Evolutionary conservation across 1,139 yeast genomes (phyloP), one percentile per base, ranked within the genome.

Genomic region (Geotrichum reessii): DNA sequence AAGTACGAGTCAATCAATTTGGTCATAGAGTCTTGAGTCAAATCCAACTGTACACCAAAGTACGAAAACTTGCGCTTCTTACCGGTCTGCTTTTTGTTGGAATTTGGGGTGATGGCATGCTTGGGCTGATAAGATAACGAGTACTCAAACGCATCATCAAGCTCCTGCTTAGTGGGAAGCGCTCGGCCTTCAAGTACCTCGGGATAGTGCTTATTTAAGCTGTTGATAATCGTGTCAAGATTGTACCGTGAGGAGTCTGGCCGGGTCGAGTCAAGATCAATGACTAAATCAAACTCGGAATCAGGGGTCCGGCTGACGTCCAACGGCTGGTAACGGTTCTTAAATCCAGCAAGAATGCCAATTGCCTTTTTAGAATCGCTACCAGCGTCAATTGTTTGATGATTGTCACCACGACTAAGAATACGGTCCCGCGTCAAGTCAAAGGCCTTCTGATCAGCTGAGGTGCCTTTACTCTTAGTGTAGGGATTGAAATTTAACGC

Each of bases 351-450:
- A 87, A 92, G 83, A 37, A 93, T 84, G 14, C 78, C 81, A 22
- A 76, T 71, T 0, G 87, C 84, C 52, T 79, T 75, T 1, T 72
- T 71, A 6, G 80, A 81, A 62, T 82, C 80, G 0, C 77, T 69
- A 0, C 71, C 71, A 2, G 78, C 79, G 64, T 85, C 85, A 53
- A 95, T 87, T 0, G 95, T 82, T 70, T 91, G 97, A 69, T 95
- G 99, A 65, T 89, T 87, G 68, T 90, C 95, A 0, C 97, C 98
- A 65, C 99, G 78, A 0, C 69, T 68, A 5, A 78, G 58, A 0
- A 93, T 86, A 63, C 98, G 77, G 0, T 76, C 69, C 12, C 75
- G 72, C 0, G 97, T 88, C 0, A 85, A 63, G 12, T 74, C 67
- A 52, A 70, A 62, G 1, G 73, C 62, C 1, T 64, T 61, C 3